Evolutionary conservation across 208 protist genomes (phyloP).

Genomic region (Wallacemonas sp.): DNA sequence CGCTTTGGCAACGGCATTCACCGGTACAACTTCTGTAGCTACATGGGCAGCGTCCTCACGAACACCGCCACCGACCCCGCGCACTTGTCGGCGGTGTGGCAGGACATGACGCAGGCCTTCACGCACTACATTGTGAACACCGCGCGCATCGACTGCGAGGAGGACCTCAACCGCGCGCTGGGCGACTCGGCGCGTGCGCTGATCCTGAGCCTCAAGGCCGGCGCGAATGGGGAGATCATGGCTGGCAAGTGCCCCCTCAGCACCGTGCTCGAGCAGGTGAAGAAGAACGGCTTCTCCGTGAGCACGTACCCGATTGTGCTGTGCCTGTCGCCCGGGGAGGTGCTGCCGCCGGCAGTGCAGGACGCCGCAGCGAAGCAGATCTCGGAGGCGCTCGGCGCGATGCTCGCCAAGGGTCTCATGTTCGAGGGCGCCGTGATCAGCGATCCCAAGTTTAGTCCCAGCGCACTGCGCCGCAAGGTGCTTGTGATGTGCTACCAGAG

Average conservation of each 20-base stretch:
- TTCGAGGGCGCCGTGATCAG: conserved; percentile 87
- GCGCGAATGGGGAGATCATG: conserved; percentile 46
- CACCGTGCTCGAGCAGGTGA: conserved; percentile 63
- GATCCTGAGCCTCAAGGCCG: conserved; percentile 62
- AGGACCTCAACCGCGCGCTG: conserved; percentile 62
- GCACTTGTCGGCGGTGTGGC: conserved; percentile 78
- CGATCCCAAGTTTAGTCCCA: conserved; percentile 89
- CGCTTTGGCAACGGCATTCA: conserved; percentile 84
- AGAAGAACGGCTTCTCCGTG: conserved; percentile 67
- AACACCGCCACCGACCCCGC: conserved; percentile 84
- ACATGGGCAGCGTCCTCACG: conserved; percentile 76
- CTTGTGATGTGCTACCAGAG: conserved; percentile 77
- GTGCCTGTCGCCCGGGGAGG: conserved; percentile 54
- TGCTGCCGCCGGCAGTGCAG: conserved; percentile 50
- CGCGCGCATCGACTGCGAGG: conserved; percentile 61
- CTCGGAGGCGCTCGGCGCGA: conserved; percentile 44
- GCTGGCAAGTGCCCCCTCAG: conserved; percentile 62
- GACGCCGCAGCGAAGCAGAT: conserved; percentile 65
- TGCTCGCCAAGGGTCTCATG: conserved; percentile 85
- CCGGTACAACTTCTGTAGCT: conserved; percentile 87
- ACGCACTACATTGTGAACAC: conserved; percentile 78
- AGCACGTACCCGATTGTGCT: conserved; percentile 86
- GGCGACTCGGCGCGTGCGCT: conserved; percentile 38
- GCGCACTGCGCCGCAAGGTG: conserved; percentile 80
- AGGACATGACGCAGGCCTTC: conserved; percentile 91